Conservation (phyloP, 306 rosid genomes). For the Ormosia semicastrata region DNA sequence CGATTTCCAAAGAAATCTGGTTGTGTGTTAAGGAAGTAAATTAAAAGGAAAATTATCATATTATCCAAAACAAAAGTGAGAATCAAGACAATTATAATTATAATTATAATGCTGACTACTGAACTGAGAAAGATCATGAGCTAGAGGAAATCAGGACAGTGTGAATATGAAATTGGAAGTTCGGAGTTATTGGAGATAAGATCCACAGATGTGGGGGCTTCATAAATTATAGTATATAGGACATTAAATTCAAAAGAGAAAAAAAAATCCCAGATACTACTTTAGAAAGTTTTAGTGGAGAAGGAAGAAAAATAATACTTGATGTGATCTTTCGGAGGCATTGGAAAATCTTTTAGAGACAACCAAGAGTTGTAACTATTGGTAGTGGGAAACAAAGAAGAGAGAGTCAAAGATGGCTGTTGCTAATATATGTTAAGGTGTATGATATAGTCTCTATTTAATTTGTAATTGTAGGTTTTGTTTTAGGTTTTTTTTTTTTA, state of each 20-base stretch:
- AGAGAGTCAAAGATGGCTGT: constrained; percentile 28
- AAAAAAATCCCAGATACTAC: not conserved
- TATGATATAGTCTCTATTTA: too few relatives aligned
- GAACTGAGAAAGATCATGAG: not conserved
- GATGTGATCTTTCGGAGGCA: too few relatives aligned
- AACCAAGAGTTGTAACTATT: not conserved
- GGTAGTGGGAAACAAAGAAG: not conserved
- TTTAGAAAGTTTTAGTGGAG: not conserved
- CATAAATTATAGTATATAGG: not conserved
- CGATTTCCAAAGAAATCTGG: not conserved
- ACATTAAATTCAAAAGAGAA: too few relatives aligned
- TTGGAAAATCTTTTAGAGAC: not conserved
- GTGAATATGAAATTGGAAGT: constrained; percentile 8
- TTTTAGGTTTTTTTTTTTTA: too few relatives aligned
- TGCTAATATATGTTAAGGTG: too few relatives aligned
- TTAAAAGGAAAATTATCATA: not conserved
- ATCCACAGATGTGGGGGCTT: not conserved
- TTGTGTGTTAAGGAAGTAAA: not conserved
- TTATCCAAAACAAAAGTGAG: not conserved
- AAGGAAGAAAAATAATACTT: not conserved
- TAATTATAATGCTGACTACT: not conserved
- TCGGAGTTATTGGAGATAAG: not conserved
- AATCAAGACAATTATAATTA: not conserved
- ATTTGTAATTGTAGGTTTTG: too few relatives aligned
- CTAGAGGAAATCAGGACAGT: not conserved